Conservation (phyloP, 805 yeast genomes). For the Starmerella potacharoeniae region DNA sequence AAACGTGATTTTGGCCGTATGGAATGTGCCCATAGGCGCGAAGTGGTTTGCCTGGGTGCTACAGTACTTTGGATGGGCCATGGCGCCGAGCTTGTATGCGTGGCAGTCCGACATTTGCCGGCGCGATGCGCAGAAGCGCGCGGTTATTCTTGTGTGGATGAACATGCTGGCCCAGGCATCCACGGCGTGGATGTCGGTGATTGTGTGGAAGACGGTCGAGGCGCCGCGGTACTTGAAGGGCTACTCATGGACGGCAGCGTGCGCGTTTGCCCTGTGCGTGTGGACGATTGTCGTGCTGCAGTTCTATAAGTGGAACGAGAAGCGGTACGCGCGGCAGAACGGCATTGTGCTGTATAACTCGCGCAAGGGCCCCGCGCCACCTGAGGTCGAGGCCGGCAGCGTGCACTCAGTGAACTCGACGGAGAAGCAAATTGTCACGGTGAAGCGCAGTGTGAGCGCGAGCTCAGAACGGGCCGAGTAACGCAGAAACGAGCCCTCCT, state of each 20-base stretch:
- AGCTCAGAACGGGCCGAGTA: not conserved
- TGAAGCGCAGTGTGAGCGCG: not conserved
- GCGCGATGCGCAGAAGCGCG: conserved; percentile 42
- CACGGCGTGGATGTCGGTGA: conserved; percentile 42
- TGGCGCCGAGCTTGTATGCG: conserved; percentile 48
- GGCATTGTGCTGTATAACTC: conserved; percentile 18
- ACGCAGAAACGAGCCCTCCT: too few species aligned
- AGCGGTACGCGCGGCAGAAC: conserved; percentile 14
- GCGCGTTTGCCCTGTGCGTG: conserved; percentile 17
- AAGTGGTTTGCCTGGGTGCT: conserved; percentile 52
- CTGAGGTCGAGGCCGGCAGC: not conserved
- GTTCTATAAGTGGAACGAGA: conserved; percentile 16
- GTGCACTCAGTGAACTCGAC: not conserved
- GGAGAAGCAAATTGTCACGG: not conserved
- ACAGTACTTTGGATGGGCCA: conserved; percentile 49
- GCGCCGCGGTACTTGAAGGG: conserved; percentile 25
- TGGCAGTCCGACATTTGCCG: conserved; percentile 51
- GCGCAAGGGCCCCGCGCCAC: conserved; percentile 6
- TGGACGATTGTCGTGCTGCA: conserved; percentile 21
- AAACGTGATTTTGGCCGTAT: conserved; percentile 41
- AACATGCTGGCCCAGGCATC: conserved; percentile 43
- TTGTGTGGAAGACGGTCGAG: conserved; percentile 33
- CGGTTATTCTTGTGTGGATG: conserved; percentile 42
- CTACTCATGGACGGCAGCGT: conserved; percentile 20
- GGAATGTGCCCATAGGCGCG: conserved; percentile 44